Percentiles rank a stretch among this genome's conserved stretches.
Evolutionary conservation across 176 grass and related monocot genomes (phyloP).

Genomic region (Typha latifolia): DNA sequence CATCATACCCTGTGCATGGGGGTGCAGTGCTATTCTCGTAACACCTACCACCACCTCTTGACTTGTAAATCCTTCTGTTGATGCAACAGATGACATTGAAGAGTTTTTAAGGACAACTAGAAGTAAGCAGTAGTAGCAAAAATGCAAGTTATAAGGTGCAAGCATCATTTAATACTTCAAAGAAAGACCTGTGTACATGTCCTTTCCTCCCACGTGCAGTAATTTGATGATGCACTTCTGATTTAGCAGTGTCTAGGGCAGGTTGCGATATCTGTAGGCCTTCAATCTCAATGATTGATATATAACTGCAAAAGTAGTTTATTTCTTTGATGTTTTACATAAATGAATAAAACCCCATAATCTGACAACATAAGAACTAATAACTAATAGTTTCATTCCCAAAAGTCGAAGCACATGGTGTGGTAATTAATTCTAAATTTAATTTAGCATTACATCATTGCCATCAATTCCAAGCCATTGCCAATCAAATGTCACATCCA

Average conservation of each 20-base stretch:
- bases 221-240: slow-evolving; percentile 61
- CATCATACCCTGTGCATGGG: slow-evolving; percentile 63
- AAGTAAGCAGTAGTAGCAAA: not conserved
- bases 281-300: slow-evolving; percentile 34
- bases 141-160: no score
- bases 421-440: no score
- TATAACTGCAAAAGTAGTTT: slow-evolving; percentile 23
- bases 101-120: not conserved
- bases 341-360: no score
- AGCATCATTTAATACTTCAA: not conserved
- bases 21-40: slow-evolving; percentile 56
- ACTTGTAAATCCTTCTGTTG: slow-evolving; percentile 58
- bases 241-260: slow-evolving; percentile 52
- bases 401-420: no score
- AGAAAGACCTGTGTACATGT: slow-evolving; percentile 36
- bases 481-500: no score
- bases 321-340: not conserved
- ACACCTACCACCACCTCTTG: slow-evolving; percentile 36
- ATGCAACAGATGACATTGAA: not conserved
- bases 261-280: slow-evolving; percentile 81
- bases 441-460: no score
- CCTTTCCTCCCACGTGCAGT: slow-evolving; percentile 36
- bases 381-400: no score
- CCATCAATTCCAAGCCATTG: no score
- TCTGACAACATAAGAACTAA: no score